These are phyloP conservation scores for Ogataea neopini DNA, from an alignment of 805 yeast genomes.

Conservation along the genomic window DNA sequence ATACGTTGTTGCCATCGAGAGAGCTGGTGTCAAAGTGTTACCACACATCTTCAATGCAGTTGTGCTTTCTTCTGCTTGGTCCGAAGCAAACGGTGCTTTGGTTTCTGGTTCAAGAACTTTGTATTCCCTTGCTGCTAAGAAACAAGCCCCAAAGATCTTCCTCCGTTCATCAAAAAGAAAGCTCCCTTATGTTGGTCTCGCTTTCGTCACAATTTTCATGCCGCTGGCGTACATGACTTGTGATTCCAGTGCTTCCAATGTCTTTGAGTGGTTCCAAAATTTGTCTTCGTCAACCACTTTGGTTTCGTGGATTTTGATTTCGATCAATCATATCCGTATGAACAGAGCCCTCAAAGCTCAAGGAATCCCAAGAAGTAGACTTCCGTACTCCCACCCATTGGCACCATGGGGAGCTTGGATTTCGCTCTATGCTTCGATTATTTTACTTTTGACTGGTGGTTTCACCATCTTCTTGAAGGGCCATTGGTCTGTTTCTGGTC, in stretches of 20 bases:
- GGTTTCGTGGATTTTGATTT: constrained; percentile 53
- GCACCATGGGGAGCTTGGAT: constrained; percentile 37
- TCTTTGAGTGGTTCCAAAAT: constrained; percentile 63
- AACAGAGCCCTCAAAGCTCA: constrained; percentile 42
- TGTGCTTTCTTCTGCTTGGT: constrained; percentile 45
- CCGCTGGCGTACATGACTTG: constrained; percentile 66
- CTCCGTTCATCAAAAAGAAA: constrained; percentile 51
- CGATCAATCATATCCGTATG: constrained; percentile 43
- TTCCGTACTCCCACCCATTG: constrained; percentile 35
- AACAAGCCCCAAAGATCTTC: constrained; percentile 67
- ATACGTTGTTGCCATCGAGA: constrained; percentile 71
- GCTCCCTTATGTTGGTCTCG: constrained; percentile 58
- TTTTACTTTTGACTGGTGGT: constrained; percentile 39
- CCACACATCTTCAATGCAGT: constrained; percentile 75
- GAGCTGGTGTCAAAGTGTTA: constrained; percentile 58
- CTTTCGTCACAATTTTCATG: constrained; percentile 43
- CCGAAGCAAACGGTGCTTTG: constrained; percentile 72
- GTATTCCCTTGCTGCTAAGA: constrained; percentile 64
- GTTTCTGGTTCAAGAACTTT: constrained; percentile 68
- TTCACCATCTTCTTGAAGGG: constrained; percentile 38
- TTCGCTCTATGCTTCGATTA: constrained; percentile 28
- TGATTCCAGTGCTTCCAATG: constrained; percentile 50
- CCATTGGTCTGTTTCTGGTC: constrained; percentile 27
- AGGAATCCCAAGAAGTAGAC: constrained; percentile 34
- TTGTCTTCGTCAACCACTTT: constrained; percentile 60